A percentile compares a stretch with the other conserved stretches of the same genome.
These are phyloP conservation scores for Scutellaria barbata DNA, from an alignment of 257 asterid species.

Conservation along the genomic window DNA sequence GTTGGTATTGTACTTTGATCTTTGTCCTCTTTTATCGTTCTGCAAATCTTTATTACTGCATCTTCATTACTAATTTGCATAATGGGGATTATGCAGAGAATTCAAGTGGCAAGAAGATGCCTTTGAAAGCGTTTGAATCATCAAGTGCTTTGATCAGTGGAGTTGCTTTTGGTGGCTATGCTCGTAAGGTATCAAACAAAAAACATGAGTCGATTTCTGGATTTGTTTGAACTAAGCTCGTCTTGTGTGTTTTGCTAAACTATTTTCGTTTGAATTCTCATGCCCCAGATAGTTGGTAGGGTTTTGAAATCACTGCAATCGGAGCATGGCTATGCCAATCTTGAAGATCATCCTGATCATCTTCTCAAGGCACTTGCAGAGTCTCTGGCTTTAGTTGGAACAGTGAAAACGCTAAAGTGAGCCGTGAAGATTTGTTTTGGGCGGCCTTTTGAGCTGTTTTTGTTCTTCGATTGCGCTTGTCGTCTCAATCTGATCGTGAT, in stretches of 20 bases:
- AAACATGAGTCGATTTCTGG: neutral
- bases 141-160: conserved; percentile 73
- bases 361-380: conserved; percentile 67
- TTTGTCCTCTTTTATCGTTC: too few species aligned
- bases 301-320: conserved; percentile 57
- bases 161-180: conserved; percentile 91
- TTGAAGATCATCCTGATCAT: conserved; percentile 73
- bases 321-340: conserved; percentile 49
- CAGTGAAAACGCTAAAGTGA: conserved; percentile 60
- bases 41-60: too few species aligned
- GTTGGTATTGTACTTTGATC: too few species aligned
- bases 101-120: conserved; percentile 21
- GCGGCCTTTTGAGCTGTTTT: too few species aligned
- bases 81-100: conserved; percentile 35
- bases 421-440: neutral
- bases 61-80: too few species aligned
- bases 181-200: conserved; percentile 61
- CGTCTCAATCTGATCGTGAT: too few species aligned
- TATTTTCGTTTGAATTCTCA: neutral
- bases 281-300: conserved; percentile 73
- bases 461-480: neutral
- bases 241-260: neutral
- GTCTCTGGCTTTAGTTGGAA: conserved; percentile 78
- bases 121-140: conserved; percentile 36
- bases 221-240: neutral